A percentile compares a stretch with the other conserved stretches of the same genome.
These are phyloP conservation scores for Talaromyces rugulosus DNA, from an alignment of 2,329 filamentous ascomycete genomes.

Conservation along the genomic window DNA sequence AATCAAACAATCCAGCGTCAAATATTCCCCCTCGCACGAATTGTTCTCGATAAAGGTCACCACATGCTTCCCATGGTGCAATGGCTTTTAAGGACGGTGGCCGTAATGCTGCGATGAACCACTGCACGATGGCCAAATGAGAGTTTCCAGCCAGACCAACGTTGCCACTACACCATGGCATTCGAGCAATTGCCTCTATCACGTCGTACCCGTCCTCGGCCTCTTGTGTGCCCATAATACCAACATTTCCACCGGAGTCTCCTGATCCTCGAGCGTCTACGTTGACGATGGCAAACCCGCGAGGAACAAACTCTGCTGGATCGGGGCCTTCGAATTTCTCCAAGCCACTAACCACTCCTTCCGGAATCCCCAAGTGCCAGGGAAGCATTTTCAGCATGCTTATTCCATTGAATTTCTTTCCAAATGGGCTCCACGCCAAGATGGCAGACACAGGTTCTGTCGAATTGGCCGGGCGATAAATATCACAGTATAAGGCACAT, in stretches of 20 bases:
- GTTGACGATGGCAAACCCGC: constrained; percentile 24
- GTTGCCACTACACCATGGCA: constrained; percentile 29
- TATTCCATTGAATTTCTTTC: not conserved
- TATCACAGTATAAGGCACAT: not conserved
- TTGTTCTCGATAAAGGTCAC: not conserved
- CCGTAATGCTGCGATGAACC: constrained; percentile 33
- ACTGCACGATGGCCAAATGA: constrained; percentile 34
- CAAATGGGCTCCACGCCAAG: not conserved
- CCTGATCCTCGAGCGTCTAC: constrained; percentile 23
- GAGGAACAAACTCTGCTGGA: constrained; percentile 22
- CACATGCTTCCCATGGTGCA: constrained; percentile 37
- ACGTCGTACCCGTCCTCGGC: constrained; percentile 22
- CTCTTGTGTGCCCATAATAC: constrained; percentile 34
- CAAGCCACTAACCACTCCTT: not conserved
- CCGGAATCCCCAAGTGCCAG: not conserved
- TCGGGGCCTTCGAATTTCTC: constrained; percentile 16
- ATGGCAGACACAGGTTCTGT: not conserved
- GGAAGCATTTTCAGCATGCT: not conserved
- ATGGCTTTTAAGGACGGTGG: constrained; percentile 35
- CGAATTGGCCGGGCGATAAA: not conserved
- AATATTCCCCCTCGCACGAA: not conserved
- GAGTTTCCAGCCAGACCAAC: constrained; percentile 40
- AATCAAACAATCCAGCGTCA: not conserved
- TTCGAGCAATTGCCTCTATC: constrained; percentile 8
- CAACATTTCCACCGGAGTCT: constrained; percentile 25